A percentile compares a stretch with the other conserved stretches of the same genome.
phyloP scores from a whole-genome alignment of 768 basidiomycete species.

The Goffeauzyma gilvescens region DNA sequence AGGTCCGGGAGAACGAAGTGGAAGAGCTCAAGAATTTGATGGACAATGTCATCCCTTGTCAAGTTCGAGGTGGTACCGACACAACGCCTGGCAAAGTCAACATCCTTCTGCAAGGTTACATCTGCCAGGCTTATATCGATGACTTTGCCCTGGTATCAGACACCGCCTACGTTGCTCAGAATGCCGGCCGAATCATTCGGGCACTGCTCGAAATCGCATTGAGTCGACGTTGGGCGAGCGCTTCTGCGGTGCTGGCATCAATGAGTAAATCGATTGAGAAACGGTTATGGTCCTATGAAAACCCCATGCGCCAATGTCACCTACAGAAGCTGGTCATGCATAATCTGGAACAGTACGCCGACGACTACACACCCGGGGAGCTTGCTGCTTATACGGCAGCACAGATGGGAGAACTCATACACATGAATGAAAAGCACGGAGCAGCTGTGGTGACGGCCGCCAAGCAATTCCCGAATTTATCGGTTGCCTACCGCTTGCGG shows the following conservation, averaged over 20 bases:
- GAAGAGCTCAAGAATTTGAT: slow-evolving; percentile 59
- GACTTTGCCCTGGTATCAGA: slow-evolving; percentile 96
- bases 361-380: slow-evolving; percentile 57
- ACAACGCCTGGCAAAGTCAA: slow-evolving; percentile 73
- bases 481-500: slow-evolving; percentile 48
- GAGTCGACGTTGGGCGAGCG: slow-evolving; percentile 75
- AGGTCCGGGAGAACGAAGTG: slow-evolving; percentile 73
- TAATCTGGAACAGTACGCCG: slow-evolving; percentile 58
- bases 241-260: slow-evolving; percentile 57
- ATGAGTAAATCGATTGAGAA: slow-evolving; percentile 87
- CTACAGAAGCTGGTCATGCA: slow-evolving; percentile 61
- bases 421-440: slow-evolving; percentile 71
- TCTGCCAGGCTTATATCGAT: slow-evolving; percentile 60
- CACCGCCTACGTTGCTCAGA: slow-evolving; percentile 68
- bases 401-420: slow-evolving; percentile 59
- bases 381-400: slow-evolving; percentile 47
- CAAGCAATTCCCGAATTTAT: slow-evolving; percentile 59
- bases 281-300: slow-evolving; percentile 83
- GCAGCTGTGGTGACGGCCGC: slow-evolving; percentile 57
- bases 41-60: slow-evolving; percentile 50
- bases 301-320: slow-evolving; percentile 53
- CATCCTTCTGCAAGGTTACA: slow-evolving; percentile 75
- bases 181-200: slow-evolving; percentile 82
- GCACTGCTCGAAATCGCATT: slow-evolving; percentile 86
- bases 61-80: slow-evolving; percentile 53